Evolutionary conservation across 257 asterid genomes (phyloP).

Genomic region (Rhazya stricta): DNA sequence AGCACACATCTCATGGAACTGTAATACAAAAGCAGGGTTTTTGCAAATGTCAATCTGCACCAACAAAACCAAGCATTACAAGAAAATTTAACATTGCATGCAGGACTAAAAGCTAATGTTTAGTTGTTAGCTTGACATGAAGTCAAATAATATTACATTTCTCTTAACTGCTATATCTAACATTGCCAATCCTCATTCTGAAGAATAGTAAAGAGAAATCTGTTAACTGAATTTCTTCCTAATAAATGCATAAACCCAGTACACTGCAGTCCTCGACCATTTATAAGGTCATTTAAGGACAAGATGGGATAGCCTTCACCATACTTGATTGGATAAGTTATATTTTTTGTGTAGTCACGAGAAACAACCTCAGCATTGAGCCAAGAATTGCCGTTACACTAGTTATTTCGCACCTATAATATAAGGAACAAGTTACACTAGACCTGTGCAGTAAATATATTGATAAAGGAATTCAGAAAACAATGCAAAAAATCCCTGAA

Average conservation of each 20-base stretch:
- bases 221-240: neutral
- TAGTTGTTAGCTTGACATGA: neutral
- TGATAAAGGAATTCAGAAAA: neutral
- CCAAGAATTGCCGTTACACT: neutral
- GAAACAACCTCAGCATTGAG: neutral
- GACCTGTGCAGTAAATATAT: neutral
- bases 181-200: slow-evolving; percentile 1
- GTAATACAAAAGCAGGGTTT: slow-evolving; percentile 91
- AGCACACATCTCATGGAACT: slow-evolving; percentile 99
- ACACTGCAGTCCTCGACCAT: neutral
- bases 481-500: neutral
- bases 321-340: neutral
- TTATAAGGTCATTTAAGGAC: neutral
- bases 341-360: neutral
- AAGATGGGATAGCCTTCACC: neutral
- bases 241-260: neutral
- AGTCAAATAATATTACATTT: neutral
- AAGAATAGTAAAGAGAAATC: neutral
- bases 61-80: slow-evolving; percentile 12
- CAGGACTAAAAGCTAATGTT: neutral
- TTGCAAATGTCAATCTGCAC: slow-evolving; percentile 90
- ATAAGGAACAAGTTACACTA: neutral
- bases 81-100: neutral
- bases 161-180: neutral
- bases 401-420: too few species aligned